Evolutionary conservation across 2,329 filamentous ascomycete genomes (phyloP).

Genomic region (Fusarium devonianum): DNA sequence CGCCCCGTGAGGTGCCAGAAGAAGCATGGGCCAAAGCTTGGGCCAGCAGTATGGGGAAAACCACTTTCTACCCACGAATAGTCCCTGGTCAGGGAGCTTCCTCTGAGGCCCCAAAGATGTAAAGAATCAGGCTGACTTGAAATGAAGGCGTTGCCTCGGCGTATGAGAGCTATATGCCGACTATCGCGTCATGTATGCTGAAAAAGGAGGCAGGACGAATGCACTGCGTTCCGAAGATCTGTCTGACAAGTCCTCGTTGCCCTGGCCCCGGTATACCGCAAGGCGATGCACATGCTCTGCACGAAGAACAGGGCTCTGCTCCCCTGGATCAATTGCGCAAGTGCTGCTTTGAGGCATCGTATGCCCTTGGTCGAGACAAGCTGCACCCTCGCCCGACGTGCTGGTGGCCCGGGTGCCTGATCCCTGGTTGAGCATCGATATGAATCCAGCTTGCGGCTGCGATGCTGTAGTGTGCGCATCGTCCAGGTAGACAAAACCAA

Average conservation of each 20-base stretch:
- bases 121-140: too few relatives aligned
- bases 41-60: conserved; percentile 32
- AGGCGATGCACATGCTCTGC: too few relatives aligned
- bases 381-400: conserved; percentile 3
- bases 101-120: conserved; percentile 11
- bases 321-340: neutral
- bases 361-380: neutral
- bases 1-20: conserved; percentile 31
- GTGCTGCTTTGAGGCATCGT: neutral
- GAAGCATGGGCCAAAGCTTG: conserved; percentile 25
- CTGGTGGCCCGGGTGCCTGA: neutral
- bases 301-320: neutral
- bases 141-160: too few relatives aligned
- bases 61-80: conserved; percentile 12
- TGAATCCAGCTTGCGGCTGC: neutral
- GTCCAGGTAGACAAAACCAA: conserved; percentile 15
- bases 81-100: conserved; percentile 12
- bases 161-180: too few relatives aligned
- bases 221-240: too few relatives aligned
- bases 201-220: too few relatives aligned
- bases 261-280: too few relatives aligned
- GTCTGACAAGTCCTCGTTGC: too few relatives aligned
- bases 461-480: conserved; percentile 4
- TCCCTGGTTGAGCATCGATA: conserved; percentile 5
- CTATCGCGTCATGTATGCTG: too few relatives aligned